Base-by-base conservation (phyloP, 2,329 filamentous ascomycete species). In the Xenoacremonium recifei region DNA sequence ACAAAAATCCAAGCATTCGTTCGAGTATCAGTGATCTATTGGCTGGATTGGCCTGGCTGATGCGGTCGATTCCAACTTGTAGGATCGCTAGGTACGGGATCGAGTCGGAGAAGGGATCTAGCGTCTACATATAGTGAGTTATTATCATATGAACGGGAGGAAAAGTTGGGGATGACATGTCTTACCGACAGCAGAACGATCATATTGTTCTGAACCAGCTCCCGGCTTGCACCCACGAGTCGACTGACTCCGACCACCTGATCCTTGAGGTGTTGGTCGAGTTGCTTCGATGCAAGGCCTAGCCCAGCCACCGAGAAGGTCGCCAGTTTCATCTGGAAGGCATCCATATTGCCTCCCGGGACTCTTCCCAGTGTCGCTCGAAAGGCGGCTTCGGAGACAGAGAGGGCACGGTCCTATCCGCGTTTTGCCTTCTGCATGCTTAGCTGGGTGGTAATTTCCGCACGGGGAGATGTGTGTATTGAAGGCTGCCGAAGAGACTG, bases 41-140 rank as follows among this genome's bases (percentile, higher is more conserved):
- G 23, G 64, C 50, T 3, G 60, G 57, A 16, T 63, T 53, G n/a
- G 64, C 47, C 10, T 45, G 42, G 13, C 6, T 10, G 6, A 15
- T 15, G 9, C 13, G 9, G 12, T 31, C 29, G 12, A 31, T 7
- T 31, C 7, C 29, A 15, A 15, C n/a, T 15, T 10, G 67, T 39
- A 82, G 62, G 30, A 81, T 49, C 38, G 64, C 57, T 21, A 79
- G 66, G 54, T 72, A 77, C 18, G 76, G 76, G 40, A 79, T 68
- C 6, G 77, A 75, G 51, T 82, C 66, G 33, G 64, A 41, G 6
- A 66, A 59, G 1, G 77, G 74, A 48, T 79, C 58, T 19, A 80
- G 56, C 11, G 64, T 55, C 72, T 80, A 35, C 7, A 27, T 27
- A 13, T 10, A 3, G 41, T 63, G 11, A 3, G 40, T 63, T 35